phyloP scores from a whole-genome alignment of 352 stramenopile species.

The Globisporangium cederbergense region DNA sequence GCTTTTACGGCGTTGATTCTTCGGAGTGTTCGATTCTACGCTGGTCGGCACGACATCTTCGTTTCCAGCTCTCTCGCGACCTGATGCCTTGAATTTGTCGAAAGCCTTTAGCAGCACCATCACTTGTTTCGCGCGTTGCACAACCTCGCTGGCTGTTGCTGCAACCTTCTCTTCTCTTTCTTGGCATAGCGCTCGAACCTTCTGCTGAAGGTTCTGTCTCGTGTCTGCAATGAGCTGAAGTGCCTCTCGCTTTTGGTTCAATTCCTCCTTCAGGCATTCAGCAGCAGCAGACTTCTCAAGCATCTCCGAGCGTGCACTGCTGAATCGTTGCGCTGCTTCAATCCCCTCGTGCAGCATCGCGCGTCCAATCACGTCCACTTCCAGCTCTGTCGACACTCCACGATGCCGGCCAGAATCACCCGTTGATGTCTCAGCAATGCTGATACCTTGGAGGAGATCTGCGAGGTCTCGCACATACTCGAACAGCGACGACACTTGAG shows the following conservation, averaged over 20 bases:
- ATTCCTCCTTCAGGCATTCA: slow-evolving; percentile 12
- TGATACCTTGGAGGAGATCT: slow-evolving; percentile 53
- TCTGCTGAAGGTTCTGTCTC: slow-evolving; percentile 15
- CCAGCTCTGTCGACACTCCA: slow-evolving; percentile 24
- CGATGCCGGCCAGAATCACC: slow-evolving; percentile 15
- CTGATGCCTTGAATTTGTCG: slow-evolving; percentile 37
- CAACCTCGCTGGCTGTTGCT: slow-evolving; percentile 10
- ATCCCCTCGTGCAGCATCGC: slow-evolving; percentile 26
- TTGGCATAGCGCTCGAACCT: slow-evolving; percentile 20
- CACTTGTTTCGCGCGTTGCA: slow-evolving; percentile 21
- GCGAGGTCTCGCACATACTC: slow-evolving; percentile 33
- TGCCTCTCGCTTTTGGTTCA: slow-evolving; percentile 12
- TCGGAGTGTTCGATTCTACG: background rate
- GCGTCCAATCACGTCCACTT: slow-evolving; percentile 41
- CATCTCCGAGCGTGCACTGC: slow-evolving; percentile 4
- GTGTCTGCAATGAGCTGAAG: slow-evolving; percentile 14
- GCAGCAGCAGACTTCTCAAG: slow-evolving; percentile 3
- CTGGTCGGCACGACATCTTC: background rate
- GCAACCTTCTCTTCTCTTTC: slow-evolving; percentile 15
- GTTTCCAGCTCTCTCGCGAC: background rate
- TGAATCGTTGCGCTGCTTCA: slow-evolving; percentile 16
- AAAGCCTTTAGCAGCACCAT: slow-evolving; percentile 34
- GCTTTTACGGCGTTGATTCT: slow-evolving; percentile 11
- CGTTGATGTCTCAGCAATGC: slow-evolving; percentile 44
- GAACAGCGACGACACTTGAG: slow-evolving; percentile 31